Evolutionary conservation across 805 yeast genomes (phyloP).

Genomic region (Lachancea nothofagi): DNA sequence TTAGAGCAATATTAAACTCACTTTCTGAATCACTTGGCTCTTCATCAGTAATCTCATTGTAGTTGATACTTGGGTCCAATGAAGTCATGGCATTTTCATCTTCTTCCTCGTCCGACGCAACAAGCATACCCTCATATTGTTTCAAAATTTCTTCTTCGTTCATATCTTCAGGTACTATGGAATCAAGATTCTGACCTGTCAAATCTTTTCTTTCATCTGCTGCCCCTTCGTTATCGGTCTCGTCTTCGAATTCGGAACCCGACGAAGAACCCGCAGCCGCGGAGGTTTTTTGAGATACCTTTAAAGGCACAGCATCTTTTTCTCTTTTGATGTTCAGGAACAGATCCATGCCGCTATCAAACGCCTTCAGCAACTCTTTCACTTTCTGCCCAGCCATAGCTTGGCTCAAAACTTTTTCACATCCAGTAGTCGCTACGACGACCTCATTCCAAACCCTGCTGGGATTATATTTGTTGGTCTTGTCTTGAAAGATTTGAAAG

Average conservation of each 20-base stretch:
- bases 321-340: slow-evolving; percentile 29
- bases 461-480: slow-evolving; percentile 39
- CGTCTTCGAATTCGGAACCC: slow-evolving; percentile 18
- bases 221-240: slow-evolving; percentile 15
- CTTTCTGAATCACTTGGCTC: slow-evolving; percentile 42
- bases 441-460: slow-evolving; percentile 38
- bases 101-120: slow-evolving; percentile 37
- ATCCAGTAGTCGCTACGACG: slow-evolving; percentile 20
- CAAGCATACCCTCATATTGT: slow-evolving; percentile 37
- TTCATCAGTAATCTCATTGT: slow-evolving; percentile 62
- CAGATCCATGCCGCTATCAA: slow-evolving; percentile 37
- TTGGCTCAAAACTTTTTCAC: slow-evolving; percentile 35
- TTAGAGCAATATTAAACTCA: slow-evolving; percentile 7
- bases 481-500: slow-evolving; percentile 26
- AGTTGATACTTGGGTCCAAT: slow-evolving; percentile 26
- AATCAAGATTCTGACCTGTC: background rate
- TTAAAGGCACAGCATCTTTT: slow-evolving; percentile 3
- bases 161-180: slow-evolving; percentile 9
- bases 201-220: slow-evolving; percentile 4
- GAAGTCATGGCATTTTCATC: slow-evolving; percentile 30
- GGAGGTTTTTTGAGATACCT: background rate
- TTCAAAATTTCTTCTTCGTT: slow-evolving; percentile 26
- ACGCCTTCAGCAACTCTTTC: slow-evolving; percentile 41
- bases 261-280: slow-evolving; percentile 2
- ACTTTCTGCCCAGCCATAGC: slow-evolving; percentile 41